Evolutionary conservation across 148 eudicot species (phyloP).

Genomic region (Vaccinium corymbosum): DNA sequence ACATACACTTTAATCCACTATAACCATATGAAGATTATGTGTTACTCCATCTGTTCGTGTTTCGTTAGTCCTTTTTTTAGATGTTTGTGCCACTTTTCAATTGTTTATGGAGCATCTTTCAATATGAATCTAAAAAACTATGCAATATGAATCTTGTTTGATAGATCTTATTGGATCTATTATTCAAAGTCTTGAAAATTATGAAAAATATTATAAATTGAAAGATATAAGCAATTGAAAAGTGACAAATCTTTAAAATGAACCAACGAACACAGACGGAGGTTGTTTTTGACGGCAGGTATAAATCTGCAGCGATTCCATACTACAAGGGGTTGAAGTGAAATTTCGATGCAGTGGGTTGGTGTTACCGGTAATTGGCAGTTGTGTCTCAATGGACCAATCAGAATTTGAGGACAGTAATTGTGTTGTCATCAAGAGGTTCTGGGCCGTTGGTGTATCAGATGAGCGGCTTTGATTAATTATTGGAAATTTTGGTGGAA

Average conservation of each 20-base stretch:
- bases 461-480: constrained; percentile 12
- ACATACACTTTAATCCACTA: not conserved
- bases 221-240: no score
- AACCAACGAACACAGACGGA: no score
- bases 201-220: no score
- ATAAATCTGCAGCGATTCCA: not conserved
- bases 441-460: constrained; percentile 17
- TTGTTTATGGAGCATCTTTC: no score
- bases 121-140: no score
- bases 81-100: no score
- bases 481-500: not conserved
- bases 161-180: no score
- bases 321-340: not conserved
- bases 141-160: no score
- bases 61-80: no score
- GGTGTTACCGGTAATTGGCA: not conserved
- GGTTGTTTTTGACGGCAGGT: not conserved
- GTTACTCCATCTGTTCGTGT: no score
- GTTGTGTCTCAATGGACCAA: constrained; percentile 12
- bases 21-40: not conserved
- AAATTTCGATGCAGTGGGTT: not conserved
- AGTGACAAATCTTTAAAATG: no score
- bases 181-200: no score
- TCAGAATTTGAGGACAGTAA: constrained; percentile 10
- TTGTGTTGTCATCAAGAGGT: constrained; percentile 20